Percentiles rank a stretch among this genome's conserved stretches.
phyloP scores from a whole-genome alignment of 75 land plant species.

The Ceratopteris richardii region DNA sequence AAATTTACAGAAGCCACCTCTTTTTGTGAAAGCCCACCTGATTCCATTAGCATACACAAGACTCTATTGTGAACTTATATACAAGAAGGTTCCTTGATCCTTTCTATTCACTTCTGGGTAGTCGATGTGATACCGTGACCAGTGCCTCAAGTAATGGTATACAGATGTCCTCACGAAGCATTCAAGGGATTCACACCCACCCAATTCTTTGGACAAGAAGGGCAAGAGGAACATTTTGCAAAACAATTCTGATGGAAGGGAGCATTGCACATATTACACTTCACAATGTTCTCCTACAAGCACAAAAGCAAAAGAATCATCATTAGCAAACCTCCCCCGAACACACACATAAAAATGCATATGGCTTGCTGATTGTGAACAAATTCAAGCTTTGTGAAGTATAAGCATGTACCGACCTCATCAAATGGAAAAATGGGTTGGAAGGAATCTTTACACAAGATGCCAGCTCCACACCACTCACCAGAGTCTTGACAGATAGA shows the following conservation, averaged over 20 bases:
- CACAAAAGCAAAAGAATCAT: slow-evolving; percentile 5
- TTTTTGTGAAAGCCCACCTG: too few relatives aligned
- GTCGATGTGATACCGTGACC: too few relatives aligned
- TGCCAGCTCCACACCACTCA: slow-evolving; percentile 32
- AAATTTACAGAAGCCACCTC: too few relatives aligned
- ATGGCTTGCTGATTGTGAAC: not conserved
- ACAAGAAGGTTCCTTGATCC: too few relatives aligned
- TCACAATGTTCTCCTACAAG: slow-evolving; percentile 20
- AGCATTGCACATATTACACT: slow-evolving; percentile 17
- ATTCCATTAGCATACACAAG: too few relatives aligned
- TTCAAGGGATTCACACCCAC: too few relatives aligned
- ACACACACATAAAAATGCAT: not conserved
- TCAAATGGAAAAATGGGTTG: slow-evolving; percentile 34
- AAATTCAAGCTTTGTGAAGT: not conserved
- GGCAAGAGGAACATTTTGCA: slow-evolving; percentile 12
- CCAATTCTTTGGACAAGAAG: slow-evolving; percentile 13
- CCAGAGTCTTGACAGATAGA: slow-evolving; percentile 35
- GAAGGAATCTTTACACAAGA: slow-evolving; percentile 25
- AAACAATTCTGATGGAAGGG: slow-evolving; percentile 27
- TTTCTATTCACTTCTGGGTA: too few relatives aligned
- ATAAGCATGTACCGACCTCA: slow-evolving; percentile 1
- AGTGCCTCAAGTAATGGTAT: too few relatives aligned
- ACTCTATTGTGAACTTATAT: too few relatives aligned
- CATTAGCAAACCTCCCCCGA: too few relatives aligned
- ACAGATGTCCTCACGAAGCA: too few relatives aligned